Evolutionary conservation across 768 basidiomycete genomes (phyloP).

Genomic region (Daedaleopsis sinensis): DNA sequence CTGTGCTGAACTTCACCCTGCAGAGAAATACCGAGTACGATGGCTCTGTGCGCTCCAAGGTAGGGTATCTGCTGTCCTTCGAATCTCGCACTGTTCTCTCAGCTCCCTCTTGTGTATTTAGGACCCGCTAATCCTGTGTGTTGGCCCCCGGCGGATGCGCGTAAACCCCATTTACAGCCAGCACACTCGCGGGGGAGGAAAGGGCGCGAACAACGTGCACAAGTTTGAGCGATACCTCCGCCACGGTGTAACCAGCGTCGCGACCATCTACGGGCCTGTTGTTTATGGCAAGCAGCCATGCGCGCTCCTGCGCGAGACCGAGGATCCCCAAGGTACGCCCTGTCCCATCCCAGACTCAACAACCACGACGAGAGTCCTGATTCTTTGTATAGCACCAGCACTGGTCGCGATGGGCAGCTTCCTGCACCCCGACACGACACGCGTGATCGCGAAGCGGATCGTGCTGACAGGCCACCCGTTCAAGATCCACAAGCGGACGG

Average conservation of each 20-base stretch:
- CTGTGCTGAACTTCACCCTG: constrained; percentile 89
- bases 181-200: constrained; percentile 86
- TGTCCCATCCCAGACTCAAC: neutral
- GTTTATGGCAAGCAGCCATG: constrained; percentile 86
- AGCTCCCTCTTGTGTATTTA: constrained; percentile 31
- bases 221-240: constrained; percentile 92
- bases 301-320: constrained; percentile 71
- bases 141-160: constrained; percentile 83
- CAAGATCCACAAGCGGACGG: constrained; percentile 96
- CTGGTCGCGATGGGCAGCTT: constrained; percentile 92
- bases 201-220: constrained; percentile 95
- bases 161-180: constrained; percentile 93
- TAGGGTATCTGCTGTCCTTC: constrained; percentile 29
- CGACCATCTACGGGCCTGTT: constrained; percentile 88
- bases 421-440: constrained; percentile 86
- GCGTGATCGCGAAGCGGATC: constrained; percentile 92
- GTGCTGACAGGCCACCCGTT: constrained; percentile 95
- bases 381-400: constrained; percentile 55
- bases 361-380: neutral
- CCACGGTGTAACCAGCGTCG: constrained; percentile 80
- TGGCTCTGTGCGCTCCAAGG: constrained; percentile 90
- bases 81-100: neutral
- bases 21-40: constrained; percentile 95
- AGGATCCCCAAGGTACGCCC: constrained; percentile 62
- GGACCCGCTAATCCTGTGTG: constrained; percentile 88